Percentiles rank a stretch among this genome's conserved stretches.
Conservation (phyloP, 805 yeast species). For the Saccharomycopsis sp. region DNA sequence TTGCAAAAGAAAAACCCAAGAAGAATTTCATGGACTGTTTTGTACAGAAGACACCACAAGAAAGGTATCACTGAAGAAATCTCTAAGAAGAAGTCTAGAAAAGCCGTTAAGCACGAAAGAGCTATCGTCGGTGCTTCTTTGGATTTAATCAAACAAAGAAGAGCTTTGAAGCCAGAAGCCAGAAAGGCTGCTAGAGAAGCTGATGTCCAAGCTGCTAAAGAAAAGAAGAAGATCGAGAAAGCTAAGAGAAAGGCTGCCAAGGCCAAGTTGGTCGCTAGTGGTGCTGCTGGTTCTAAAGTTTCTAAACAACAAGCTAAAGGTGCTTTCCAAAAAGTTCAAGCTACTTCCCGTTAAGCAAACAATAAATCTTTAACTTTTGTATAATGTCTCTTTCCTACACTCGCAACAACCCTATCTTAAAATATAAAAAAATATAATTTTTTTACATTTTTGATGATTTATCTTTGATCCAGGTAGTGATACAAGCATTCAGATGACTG, state of each 20-base stretch:
- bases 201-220: conserved; percentile 77
- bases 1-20: conserved; percentile 99
- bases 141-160: conserved; percentile 97
- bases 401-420: not conserved
- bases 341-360: conserved; percentile 82
- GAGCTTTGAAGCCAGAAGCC: conserved; percentile 90
- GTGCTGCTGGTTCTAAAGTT: conserved; percentile 62
- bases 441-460: not conserved
- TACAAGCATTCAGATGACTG: no score
- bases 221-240: conserved; percentile 84
- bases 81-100: conserved; percentile 94
- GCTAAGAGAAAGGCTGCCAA: conserved; percentile 93
- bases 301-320: conserved; percentile 98
- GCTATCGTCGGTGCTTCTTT: conserved; percentile 99
- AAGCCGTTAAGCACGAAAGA: conserved; percentile 97
- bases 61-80: conserved; percentile 99
- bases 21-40: conserved; percentile 99
- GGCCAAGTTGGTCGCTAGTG: conserved; percentile 66
- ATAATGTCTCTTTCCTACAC: not conserved
- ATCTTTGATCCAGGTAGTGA: no score
- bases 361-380: not conserved
- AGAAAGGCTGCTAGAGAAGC: conserved; percentile 97
- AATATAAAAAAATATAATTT: not conserved
- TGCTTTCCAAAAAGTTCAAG: conserved; percentile 94
- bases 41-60: conserved; percentile 99